These are phyloP conservation scores for Penicillium freii DNA, from an alignment of 2,329 filamentous ascomycete genomes.

Conservation along the genomic window DNA sequence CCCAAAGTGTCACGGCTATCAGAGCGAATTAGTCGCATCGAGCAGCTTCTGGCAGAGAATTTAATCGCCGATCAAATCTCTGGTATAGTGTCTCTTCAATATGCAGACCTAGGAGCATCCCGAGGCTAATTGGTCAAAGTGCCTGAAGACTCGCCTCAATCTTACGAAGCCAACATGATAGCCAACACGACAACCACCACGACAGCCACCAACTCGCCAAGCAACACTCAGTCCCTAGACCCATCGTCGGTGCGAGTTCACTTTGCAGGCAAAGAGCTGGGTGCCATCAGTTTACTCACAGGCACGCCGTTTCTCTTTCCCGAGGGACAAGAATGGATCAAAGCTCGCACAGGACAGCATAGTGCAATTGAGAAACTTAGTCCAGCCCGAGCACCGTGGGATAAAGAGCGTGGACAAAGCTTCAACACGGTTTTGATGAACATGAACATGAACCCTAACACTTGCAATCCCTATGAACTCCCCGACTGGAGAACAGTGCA, in stretches of 20 bases:
- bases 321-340: slow-evolving; percentile 51
- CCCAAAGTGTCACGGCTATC: slow-evolving; percentile 32
- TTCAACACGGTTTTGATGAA: slow-evolving; percentile 23
- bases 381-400: slow-evolving; percentile 34
- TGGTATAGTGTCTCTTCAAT: slow-evolving; percentile 17
- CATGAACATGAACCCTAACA: slow-evolving; percentile 19
- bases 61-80: slow-evolving; percentile 22
- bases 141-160: slow-evolving; percentile 8
- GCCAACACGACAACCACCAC: background rate
- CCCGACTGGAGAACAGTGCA: slow-evolving; percentile 38
- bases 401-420: slow-evolving; percentile 32
- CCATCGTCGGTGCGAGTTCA: slow-evolving; percentile 43
- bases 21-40: slow-evolving; percentile 43
- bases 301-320: slow-evolving; percentile 52
- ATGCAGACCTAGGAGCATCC: background rate
- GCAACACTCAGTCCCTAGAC: slow-evolving; percentile 17
- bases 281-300: slow-evolving; percentile 48
- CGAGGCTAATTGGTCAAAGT: background rate
- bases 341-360: slow-evolving; percentile 45
- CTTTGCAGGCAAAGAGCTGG: slow-evolving; percentile 50
- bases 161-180: slow-evolving; percentile 8
- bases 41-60: slow-evolving; percentile 38
- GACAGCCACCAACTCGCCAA: slow-evolving; percentile 21
- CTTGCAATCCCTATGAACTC: slow-evolving; percentile 31
- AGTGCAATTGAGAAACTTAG: slow-evolving; percentile 33